Conservation (phyloP, 2,329 filamentous ascomycete species). For the Periconia sp. region DNA sequence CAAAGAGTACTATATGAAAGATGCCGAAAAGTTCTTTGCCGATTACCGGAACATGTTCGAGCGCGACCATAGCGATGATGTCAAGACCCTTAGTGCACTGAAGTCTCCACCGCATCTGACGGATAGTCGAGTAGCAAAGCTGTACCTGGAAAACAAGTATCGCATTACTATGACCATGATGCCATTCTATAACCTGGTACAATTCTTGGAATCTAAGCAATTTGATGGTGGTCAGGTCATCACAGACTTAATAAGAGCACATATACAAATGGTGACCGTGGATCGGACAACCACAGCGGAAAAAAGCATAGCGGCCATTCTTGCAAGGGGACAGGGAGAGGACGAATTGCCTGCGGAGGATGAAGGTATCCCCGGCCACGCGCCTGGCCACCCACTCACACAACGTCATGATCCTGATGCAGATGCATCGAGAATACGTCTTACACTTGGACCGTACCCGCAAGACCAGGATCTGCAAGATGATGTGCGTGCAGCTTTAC, state of each 20-base stretch:
- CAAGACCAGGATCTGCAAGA: slow-evolving; percentile 81
- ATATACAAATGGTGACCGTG: slow-evolving; percentile 61
- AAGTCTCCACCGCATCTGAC: slow-evolving; percentile 75
- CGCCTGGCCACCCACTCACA: slow-evolving; percentile 64
- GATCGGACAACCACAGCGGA: slow-evolving; percentile 59
- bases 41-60: slow-evolving; percentile 71
- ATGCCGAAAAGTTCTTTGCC: slow-evolving; percentile 73
- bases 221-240: slow-evolving; percentile 79
- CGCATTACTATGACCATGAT: slow-evolving; percentile 85
- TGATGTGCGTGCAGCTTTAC: slow-evolving; percentile 83
- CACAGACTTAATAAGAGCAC: slow-evolving; percentile 68
- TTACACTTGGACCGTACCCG: slow-evolving; percentile 79
- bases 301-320: slow-evolving; percentile 61
- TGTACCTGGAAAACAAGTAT: slow-evolving; percentile 87
- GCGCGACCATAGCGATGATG: slow-evolving; percentile 75
- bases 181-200: slow-evolving; percentile 78
- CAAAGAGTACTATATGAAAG: slow-evolving; percentile 68
- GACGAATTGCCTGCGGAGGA: slow-evolving; percentile 64
- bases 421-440: slow-evolving; percentile 51
- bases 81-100: slow-evolving; percentile 73
- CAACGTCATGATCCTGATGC: slow-evolving; percentile 61
- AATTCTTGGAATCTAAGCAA: slow-evolving; percentile 85
- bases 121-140: slow-evolving; percentile 74
- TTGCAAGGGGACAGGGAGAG: slow-evolving; percentile 56
- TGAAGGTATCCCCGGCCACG: slow-evolving; percentile 69